Conservation (phyloP, 2,329 filamentous ascomycete genomes). For the Domatiomyces globalis region DNA sequence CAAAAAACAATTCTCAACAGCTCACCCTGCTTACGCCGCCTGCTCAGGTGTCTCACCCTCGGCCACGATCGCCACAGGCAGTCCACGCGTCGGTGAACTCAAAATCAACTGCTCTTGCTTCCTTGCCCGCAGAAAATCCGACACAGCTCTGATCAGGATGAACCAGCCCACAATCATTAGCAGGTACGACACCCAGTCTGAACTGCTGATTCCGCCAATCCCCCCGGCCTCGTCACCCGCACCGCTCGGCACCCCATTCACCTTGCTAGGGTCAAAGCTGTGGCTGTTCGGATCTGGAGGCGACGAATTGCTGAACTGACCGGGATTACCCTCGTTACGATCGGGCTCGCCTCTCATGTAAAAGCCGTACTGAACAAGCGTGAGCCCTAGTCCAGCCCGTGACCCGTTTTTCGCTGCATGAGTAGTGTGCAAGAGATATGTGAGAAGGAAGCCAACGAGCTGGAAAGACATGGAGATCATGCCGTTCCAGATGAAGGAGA, state of each 20-base stretch:
- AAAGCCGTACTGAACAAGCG: constrained; percentile 91
- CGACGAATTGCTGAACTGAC: constrained; percentile 39
- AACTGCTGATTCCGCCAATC: constrained; percentile 11
- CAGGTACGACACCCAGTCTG: constrained; percentile 77
- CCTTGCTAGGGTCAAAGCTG: constrained; percentile 63
- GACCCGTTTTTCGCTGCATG: constrained; percentile 97
- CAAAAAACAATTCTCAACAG: neutral
- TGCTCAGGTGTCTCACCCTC: constrained; percentile 68
- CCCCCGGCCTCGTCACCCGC: constrained; percentile 3
- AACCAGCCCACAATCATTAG: constrained; percentile 99
- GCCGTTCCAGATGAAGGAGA: constrained; percentile 61
- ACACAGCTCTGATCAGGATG: constrained; percentile 83
- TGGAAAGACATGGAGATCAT: constrained; percentile 98
- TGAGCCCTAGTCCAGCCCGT: constrained; percentile 83
- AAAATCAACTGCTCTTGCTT: constrained; percentile 85
- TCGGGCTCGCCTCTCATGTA: constrained; percentile 62
- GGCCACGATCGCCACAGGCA: constrained; percentile 73
- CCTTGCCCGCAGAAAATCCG: constrained; percentile 75
- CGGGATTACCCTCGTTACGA: constrained; percentile 28
- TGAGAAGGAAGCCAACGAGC: constrained; percentile 91
- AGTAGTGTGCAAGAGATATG: constrained; percentile 92
- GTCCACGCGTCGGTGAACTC: constrained; percentile 78
- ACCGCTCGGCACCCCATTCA: constrained; percentile 24
- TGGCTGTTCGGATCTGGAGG: constrained; percentile 83
- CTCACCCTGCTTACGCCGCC: constrained; percentile 42